phyloP scores from a whole-genome alignment of 2,329 filamentous ascomycete genomes.

The Phoma sp. region DNA sequence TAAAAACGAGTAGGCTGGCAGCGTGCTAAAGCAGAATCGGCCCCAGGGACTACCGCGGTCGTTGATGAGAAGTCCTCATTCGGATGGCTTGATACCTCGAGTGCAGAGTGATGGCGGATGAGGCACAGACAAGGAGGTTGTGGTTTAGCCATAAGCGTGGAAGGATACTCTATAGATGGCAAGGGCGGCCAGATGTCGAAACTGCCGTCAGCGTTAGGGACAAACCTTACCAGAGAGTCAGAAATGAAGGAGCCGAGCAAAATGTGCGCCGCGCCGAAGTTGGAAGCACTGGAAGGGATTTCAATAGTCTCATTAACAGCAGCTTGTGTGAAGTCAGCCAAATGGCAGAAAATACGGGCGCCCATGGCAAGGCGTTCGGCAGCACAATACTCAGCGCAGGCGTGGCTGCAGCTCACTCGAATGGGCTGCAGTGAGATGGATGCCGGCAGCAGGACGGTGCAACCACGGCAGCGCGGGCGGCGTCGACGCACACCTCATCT shows the following conservation, averaged over 20 bases:
- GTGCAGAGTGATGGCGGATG: conserved; percentile 2
- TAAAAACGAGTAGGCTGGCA: not conserved
- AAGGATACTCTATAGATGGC: conserved; percentile 7
- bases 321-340: not conserved
- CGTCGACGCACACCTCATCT: conserved; percentile 5
- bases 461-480: conserved; percentile 1
- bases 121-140: conserved; percentile 14
- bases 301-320: conserved; percentile 11
- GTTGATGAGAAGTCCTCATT: not conserved
- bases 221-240: conserved; percentile 14
- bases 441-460: conserved; percentile 11
- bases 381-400: conserved; percentile 2
- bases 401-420: conserved; percentile 18
- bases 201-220: conserved; percentile 15
- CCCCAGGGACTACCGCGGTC: not conserved
- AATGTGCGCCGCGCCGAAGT: conserved; percentile 10
- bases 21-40: not conserved
- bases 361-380: conserved; percentile 1
- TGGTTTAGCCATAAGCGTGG: conserved; percentile 14
- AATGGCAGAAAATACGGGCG: conserved; percentile 4
- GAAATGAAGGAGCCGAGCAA: conserved; percentile 7
- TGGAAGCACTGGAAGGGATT: conserved; percentile 1
- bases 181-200: conserved; percentile 18
- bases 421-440: conserved; percentile 2
- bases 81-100: not conserved